phyloP scores from a whole-genome alignment of 2,329 filamentous ascomycete genomes.

The Sclerotinia trifoliorum region DNA sequence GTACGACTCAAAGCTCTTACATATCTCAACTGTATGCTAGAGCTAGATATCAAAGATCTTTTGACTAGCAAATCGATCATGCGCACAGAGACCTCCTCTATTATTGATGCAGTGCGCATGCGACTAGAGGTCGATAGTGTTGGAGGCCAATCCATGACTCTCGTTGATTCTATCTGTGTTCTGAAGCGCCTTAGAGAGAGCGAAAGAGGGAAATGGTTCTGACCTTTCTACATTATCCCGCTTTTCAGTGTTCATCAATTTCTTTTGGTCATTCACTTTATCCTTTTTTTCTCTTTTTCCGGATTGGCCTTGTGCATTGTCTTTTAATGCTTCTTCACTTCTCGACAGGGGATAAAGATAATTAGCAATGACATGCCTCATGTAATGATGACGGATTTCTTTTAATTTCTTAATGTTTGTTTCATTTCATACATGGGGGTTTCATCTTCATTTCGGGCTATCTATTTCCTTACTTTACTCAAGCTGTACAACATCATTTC shows the following conservation, averaged over 20 bases:
- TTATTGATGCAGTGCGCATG: conserved; percentile 50
- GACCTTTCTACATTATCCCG: conserved; percentile 10
- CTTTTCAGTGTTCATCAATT: neutral
- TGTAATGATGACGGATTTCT: conserved; percentile 14
- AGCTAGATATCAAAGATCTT: conserved; percentile 44
- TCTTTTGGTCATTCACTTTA: neutral
- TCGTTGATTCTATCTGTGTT: conserved; percentile 54
- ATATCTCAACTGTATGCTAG: conserved; percentile 44
- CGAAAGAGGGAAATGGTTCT: conserved; percentile 46
- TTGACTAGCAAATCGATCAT: conserved; percentile 41
- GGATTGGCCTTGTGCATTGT: neutral
- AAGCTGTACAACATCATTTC: neutral
- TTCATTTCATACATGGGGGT: conserved; percentile 4
- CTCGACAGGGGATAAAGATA: neutral
- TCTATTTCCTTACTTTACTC: neutral
- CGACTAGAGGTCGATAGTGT: conserved; percentile 51
- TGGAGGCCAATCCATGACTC: conserved; percentile 50
- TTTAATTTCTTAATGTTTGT: neutral
- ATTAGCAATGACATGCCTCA: conserved; percentile 13
- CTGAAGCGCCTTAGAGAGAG: conserved; percentile 52
- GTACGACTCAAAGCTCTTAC: conserved; percentile 33
- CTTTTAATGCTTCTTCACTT: neutral
- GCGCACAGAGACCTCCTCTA: conserved; percentile 45
- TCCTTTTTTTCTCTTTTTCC: neutral
- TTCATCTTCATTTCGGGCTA: neutral